Evolutionary conservation across 208 protist genomes (phyloP), one percentile per base, ranked within the genome.

Genomic region (Lotmaria passim): DNA sequence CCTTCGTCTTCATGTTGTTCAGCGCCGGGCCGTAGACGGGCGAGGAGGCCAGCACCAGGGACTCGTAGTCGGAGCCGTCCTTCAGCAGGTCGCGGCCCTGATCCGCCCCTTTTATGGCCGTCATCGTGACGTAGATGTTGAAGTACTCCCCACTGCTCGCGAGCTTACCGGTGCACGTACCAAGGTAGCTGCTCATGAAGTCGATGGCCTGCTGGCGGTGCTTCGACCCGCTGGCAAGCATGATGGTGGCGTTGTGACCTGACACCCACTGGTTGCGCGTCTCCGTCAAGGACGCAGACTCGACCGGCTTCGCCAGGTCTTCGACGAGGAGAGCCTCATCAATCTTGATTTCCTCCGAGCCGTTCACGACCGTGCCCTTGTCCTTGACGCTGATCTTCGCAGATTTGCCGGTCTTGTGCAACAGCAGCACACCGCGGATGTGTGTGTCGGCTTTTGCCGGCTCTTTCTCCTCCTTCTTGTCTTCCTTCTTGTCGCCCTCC

Each of bases 11-110:
- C 68, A 90, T 69, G 48, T 77, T 80, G 62, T 70, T 75, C 43
- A 93, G 41, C 14, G 80, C 78, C 17, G 88, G 85, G 44, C 88
- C 88, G 70, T 87, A 93, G 19, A 93, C 73, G 24, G 88, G 88
- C 23, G 85, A 91, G 5, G 82, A 89, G 7, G 76, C 64, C 34
- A 90, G 71, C 51, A 73, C 65, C 23, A 91, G 57, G 60, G 76
- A 74, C 57, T 57, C 78, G 69, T 88, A 84, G 30, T 57, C 55
- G 31, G 79, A 71, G 31, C 52, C 81, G 47, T 73, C 66, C 72
- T 93, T 91, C 21, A 90, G 71, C 43, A 93, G 69, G 41, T 93
- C 88, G 68, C 76, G 81, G 33, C 60, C 79, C 56, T 82, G 62
- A 26, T 81, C 71, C 41, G 76, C 64, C 10, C 73, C 80, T 65